Evolutionary conservation across 306 rosid genomes (phyloP).

Genomic region (Erythrophleum fordii): DNA sequence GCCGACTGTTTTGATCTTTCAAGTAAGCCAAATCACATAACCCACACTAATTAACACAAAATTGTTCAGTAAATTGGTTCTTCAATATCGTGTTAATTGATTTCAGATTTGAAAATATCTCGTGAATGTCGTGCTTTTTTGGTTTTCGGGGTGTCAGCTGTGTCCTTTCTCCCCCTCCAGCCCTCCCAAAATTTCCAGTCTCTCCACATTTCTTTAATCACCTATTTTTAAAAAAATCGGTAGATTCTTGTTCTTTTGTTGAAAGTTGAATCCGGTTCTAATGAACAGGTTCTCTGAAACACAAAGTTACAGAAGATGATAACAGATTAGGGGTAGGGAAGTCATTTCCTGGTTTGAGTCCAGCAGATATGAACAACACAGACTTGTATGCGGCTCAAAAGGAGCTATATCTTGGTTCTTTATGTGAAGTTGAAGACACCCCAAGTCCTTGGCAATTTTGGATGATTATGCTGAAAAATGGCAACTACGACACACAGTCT

Average conservation of each 20-base stretch:
- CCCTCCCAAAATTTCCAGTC: too few relatives aligned
- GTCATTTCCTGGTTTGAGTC: constrained; percentile 48
- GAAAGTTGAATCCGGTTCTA: not conserved
- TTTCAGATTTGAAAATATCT: not conserved
- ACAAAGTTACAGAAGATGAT: constrained; percentile 45
- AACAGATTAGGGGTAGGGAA: constrained; percentile 62
- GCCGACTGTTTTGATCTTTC: constrained; percentile 82
- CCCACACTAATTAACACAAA: not conserved
- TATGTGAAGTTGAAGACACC: constrained; percentile 53
- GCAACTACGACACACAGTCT: constrained; percentile 61
- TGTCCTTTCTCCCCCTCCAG: too few relatives aligned
- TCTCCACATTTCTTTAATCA: too few relatives aligned
- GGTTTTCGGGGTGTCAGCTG: too few relatives aligned
- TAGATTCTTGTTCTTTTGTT: not conserved
- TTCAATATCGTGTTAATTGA: not conserved
- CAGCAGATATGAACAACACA: constrained; percentile 35
- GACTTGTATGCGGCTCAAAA: constrained; percentile 63
- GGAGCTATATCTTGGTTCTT: constrained; percentile 59
- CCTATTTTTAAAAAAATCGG: not conserved
- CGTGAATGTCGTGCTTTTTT: too few relatives aligned
- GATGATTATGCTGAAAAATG: constrained; percentile 78
- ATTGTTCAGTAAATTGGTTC: not conserved
- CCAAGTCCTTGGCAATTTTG: constrained; percentile 77
- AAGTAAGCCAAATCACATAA: constrained; percentile 46
- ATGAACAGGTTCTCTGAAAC: constrained; percentile 46